Percentiles rank a stretch among this genome's conserved stretches.
Conservation (phyloP, 345 rosid species). For the Hibiscus tridactylites region DNA sequence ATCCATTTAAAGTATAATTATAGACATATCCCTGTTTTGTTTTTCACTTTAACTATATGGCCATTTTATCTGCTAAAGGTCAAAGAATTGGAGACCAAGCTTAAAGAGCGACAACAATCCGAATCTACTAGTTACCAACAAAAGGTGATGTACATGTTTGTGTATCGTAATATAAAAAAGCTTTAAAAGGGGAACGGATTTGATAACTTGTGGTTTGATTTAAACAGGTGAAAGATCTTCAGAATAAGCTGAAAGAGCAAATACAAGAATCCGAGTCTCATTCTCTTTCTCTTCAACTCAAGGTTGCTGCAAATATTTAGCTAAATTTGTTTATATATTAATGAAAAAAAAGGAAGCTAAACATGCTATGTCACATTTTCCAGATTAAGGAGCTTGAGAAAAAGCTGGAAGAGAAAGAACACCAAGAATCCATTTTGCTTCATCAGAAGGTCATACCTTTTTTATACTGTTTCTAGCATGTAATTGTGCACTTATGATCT, state of each 20-base stretch:
- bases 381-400: constrained; percentile 29
- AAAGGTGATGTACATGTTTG: constrained; percentile 33
- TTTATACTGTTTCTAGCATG: too few species aligned
- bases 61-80: constrained; percentile 29
- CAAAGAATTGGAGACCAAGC: constrained; percentile 66
- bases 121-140: constrained; percentile 42
- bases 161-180: not conserved
- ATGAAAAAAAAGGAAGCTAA: too few species aligned
- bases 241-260: constrained; percentile 59
- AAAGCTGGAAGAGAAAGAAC: constrained; percentile 49
- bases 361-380: not conserved
- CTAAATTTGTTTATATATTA: not conserved
- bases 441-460: too few species aligned
- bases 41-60: not conserved
- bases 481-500: too few species aligned
- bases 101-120: constrained; percentile 52
- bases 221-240: constrained; percentile 34
- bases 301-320: constrained; percentile 32
- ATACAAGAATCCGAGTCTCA: constrained; percentile 41
- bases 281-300: constrained; percentile 40
- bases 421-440: constrained; percentile 17
- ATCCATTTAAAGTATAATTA: not conserved
- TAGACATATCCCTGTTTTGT: not conserved
- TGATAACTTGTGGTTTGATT: not conserved
- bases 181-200: not conserved